These are phyloP conservation scores for Xylaria longipes DNA, from an alignment of 495 filamentous ascomycete genomes.

Conservation along the genomic window DNA sequence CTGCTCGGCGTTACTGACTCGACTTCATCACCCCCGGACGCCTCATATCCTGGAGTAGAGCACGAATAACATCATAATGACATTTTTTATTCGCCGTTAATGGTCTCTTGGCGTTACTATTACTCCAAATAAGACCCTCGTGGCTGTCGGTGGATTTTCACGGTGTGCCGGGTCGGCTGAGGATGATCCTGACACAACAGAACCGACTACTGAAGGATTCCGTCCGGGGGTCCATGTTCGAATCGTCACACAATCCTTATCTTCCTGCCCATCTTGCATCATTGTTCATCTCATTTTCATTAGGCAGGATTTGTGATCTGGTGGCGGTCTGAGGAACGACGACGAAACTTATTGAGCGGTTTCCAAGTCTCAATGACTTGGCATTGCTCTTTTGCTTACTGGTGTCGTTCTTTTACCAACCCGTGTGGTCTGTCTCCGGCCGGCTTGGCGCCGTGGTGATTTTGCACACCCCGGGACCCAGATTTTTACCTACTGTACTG, in stretches of 20 bases:
- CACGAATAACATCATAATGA: not conserved
- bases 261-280: not conserved
- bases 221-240: not conserved
- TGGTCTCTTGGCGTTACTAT: not conserved
- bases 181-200: not conserved
- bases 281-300: not conserved
- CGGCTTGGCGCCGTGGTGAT: conserved; percentile 8
- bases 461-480: not conserved
- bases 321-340: not conserved
- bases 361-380: not conserved
- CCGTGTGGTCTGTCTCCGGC: not conserved
- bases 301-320: not conserved
- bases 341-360: not conserved
- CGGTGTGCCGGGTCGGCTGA: not conserved
- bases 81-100: not conserved
- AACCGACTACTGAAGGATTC: not conserved
- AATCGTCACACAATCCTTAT: not conserved
- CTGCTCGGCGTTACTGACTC: not conserved
- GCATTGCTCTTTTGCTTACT: not conserved
- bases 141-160: not conserved
- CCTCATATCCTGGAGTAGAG: not conserved
- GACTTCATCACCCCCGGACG: too few species aligned
- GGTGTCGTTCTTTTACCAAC: not conserved
- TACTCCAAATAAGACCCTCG: not conserved
- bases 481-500: not conserved